A percentile compares a stretch with the other conserved stretches of the same genome.
These are phyloP conservation scores for Mucor velutinosus DNA, from an alignment of 371 early-diverging fungal genomes.

Conservation along the genomic window DNA sequence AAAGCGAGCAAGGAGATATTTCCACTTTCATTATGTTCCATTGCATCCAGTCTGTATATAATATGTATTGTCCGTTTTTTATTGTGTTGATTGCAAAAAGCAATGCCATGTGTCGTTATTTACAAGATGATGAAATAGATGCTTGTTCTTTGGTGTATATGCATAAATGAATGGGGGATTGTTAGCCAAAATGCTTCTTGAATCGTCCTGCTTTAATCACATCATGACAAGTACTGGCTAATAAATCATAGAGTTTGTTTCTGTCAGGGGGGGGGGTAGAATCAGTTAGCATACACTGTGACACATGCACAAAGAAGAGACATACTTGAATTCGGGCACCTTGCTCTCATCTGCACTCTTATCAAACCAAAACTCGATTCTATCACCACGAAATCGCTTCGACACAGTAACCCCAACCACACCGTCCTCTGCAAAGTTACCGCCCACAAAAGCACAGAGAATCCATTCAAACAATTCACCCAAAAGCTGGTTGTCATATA, in stretches of 20 bases:
- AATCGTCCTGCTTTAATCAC: constrained; percentile 44
- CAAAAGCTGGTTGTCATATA: constrained; percentile 9
- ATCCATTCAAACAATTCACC: constrained; percentile 58
- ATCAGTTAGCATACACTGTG: neutral
- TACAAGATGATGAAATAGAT: neutral
- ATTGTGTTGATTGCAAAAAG: neutral
- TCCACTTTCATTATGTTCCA: constrained; percentile 2
- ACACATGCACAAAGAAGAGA: constrained; percentile 7
- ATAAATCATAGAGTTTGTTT: constrained; percentile 29
- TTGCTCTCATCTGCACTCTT: constrained; percentile 16
- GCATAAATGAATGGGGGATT: neutral
- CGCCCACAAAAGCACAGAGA: constrained; percentile 55
- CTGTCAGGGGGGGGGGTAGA: constrained; percentile 6
- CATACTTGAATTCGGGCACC: constrained; percentile 35
- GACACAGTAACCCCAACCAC: constrained; percentile 47
- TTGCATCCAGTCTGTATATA: neutral
- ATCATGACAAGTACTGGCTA: constrained; percentile 28
- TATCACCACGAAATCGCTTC: constrained; percentile 52
- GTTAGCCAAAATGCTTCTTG: constrained; percentile 51
- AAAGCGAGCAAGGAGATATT: neutral
- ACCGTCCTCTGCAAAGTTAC: constrained; percentile 37
- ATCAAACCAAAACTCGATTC: constrained; percentile 63
- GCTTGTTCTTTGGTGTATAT: neutral
- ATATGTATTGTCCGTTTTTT: neutral
- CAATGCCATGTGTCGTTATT: neutral